These are phyloP conservation scores for Trebouxia gelatinosa DNA, from an alignment of 163 green algal genomes.

Conservation along the genomic window DNA sequence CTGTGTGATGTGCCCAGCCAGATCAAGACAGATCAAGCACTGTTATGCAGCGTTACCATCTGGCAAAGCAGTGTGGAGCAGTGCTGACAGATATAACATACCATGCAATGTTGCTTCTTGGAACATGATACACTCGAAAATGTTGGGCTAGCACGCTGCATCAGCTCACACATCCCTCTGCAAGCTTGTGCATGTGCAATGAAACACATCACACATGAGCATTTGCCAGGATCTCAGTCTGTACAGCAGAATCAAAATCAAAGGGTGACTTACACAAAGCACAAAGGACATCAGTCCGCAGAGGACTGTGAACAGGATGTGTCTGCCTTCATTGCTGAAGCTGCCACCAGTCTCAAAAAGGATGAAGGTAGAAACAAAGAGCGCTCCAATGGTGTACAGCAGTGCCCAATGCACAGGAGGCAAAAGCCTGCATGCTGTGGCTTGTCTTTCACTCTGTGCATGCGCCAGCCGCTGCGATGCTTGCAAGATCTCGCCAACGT, in stretches of 20 bases:
- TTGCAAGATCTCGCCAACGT: slow-evolving; percentile 41
- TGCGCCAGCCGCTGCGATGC: slow-evolving; percentile 40
- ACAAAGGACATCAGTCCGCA: slow-evolving; percentile 48
- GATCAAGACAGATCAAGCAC: no score
- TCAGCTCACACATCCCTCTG: no score
- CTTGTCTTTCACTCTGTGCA: slow-evolving; percentile 43
- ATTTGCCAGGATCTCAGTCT: no score
- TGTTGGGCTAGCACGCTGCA: no score
- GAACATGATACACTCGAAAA: no score
- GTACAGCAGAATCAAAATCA: neutral
- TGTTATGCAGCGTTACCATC: no score
- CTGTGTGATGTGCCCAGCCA: no score
- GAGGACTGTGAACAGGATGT: slow-evolving; percentile 47
- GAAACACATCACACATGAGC: no score
- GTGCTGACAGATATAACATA: no score
- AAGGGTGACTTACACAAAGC: slow-evolving; percentile 31
- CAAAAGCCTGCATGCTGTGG: slow-evolving; percentile 41
- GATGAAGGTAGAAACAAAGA: slow-evolving; percentile 49
- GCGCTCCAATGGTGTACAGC: slow-evolving; percentile 42
- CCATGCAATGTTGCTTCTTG: no score
- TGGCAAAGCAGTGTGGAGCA: no score
- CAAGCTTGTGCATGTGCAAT: no score
- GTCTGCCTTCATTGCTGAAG: slow-evolving; percentile 45
- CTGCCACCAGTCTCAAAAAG: slow-evolving; percentile 46
- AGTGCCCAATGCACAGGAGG: slow-evolving; percentile 44